Evolutionary conservation across 1,139 yeast genomes (phyloP).

Genomic region (Saccharomyces uvarum): DNA sequence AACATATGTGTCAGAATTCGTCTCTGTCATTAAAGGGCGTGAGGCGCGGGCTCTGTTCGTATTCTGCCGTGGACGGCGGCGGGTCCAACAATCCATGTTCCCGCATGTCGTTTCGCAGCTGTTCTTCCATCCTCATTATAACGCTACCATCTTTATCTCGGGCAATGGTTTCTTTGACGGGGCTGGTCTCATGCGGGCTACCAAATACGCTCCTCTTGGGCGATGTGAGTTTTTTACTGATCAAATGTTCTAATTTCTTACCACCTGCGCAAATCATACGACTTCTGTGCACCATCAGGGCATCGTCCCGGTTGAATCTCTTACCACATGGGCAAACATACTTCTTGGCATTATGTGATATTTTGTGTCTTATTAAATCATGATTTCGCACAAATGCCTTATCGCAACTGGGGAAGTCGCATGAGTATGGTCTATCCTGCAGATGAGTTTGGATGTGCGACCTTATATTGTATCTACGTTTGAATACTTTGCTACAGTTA

Average conservation of each 20-base stretch:
- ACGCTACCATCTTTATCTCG: neutral
- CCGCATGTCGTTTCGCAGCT: slow-evolving; percentile 14
- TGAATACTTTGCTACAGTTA: slow-evolving; percentile 74
- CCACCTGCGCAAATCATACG: slow-evolving; percentile 76
- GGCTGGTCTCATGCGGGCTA: slow-evolving; percentile 1
- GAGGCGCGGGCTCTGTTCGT: neutral
- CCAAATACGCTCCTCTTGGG: slow-evolving; percentile 14
- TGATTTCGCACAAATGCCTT: slow-evolving; percentile 80
- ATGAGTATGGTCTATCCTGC: slow-evolving; percentile 80
- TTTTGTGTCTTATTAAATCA: slow-evolving; percentile 82
- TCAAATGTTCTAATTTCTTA: slow-evolving; percentile 34
- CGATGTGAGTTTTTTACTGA: slow-evolving; percentile 21
- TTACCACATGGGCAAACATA: slow-evolving; percentile 84
- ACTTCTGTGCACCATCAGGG: slow-evolving; percentile 70
- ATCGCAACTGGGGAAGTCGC: slow-evolving; percentile 54
- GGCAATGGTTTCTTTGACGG: slow-evolving; percentile 2
- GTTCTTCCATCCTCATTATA: slow-evolving; percentile 19
- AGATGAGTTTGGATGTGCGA: slow-evolving; percentile 95
- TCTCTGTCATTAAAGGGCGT: neutral
- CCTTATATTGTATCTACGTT: slow-evolving; percentile 83
- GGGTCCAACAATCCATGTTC: slow-evolving; percentile 8
- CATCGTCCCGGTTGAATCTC: slow-evolving; percentile 82
- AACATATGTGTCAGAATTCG: neutral
- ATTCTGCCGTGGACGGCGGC: neutral
- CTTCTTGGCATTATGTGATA: slow-evolving; percentile 73